Evolutionary conservation across 805 yeast genomes (phyloP).

Genomic region (Blastobotrys parvus): DNA sequence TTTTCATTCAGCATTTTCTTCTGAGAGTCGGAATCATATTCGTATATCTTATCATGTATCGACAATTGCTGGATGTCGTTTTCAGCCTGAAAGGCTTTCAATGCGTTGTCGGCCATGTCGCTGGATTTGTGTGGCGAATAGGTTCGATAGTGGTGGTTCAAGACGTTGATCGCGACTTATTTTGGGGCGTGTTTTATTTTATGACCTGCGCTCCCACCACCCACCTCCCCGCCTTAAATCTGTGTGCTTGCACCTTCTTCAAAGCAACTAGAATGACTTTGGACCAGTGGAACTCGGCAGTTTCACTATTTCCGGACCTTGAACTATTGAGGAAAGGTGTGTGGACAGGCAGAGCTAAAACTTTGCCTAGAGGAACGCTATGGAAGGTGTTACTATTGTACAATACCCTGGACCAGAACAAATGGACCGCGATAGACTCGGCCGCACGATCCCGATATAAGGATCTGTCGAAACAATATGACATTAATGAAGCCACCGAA

Average conservation of each 20-base stretch:
- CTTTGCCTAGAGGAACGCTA: conserved; percentile 12
- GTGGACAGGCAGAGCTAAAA: conserved; percentile 11
- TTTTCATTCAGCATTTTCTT: conserved; percentile 16
- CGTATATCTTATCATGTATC: conserved; percentile 20
- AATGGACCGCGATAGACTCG: conserved; percentile 13
- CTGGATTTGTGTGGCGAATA: too few species aligned
- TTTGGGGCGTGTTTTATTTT: too few species aligned
- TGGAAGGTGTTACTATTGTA: conserved; percentile 19
- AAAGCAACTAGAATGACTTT: background rate
- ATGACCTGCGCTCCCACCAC: too few species aligned
- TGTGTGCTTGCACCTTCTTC: too few species aligned
- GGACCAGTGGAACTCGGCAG: conserved; percentile 2
- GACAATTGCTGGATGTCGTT: conserved; percentile 19
- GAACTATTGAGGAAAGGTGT: conserved; percentile 10
- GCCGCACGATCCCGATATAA: conserved; percentile 5
- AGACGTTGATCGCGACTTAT: too few species aligned
- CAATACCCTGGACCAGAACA: conserved; percentile 13
- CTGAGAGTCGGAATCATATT: conserved; percentile 24
- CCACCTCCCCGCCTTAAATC: too few species aligned
- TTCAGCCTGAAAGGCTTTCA: conserved; percentile 23
- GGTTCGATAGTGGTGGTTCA: too few species aligned
- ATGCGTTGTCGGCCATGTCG: background rate
- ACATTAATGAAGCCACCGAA: background rate
- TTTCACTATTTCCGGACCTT: conserved; percentile 7
- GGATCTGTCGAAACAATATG: conserved; percentile 5